Percentiles rank a stretch among this genome's conserved stretches.
These are phyloP conservation scores for Lachnellula suecica DNA, from an alignment of 2,329 filamentous ascomycete species.

Conservation along the genomic window DNA sequence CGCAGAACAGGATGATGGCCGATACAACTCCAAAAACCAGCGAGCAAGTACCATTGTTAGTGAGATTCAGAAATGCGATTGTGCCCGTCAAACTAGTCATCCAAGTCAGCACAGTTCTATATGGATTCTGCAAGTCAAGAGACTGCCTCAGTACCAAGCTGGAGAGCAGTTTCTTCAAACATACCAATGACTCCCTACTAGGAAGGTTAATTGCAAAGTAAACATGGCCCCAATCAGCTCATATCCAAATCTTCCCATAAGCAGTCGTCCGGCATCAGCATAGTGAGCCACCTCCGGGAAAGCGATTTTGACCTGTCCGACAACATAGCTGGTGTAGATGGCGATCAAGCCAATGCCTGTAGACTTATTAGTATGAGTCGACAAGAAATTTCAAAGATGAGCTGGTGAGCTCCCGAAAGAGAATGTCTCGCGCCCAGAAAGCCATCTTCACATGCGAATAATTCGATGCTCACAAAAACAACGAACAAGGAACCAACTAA, in stretches of 20 bases:
- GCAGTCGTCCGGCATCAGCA: conserved; percentile 55
- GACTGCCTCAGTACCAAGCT: no score
- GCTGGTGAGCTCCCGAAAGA: no score
- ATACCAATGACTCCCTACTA: conserved; percentile 57
- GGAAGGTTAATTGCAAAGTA: conserved; percentile 56
- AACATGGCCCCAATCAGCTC: conserved; percentile 52
- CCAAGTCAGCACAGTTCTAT: no score
- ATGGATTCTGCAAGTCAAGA: no score
- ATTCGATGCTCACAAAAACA: no score
- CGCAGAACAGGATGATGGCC: conserved; percentile 48
- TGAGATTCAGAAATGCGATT: conserved; percentile 59
- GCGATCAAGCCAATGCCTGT: conserved; percentile 33
- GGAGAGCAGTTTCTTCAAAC: background rate
- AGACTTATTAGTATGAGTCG: no score
- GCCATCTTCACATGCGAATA: no score
- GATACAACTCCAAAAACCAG: conserved; percentile 54
- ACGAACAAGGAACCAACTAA: no score
- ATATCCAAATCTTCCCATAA: conserved; percentile 49
- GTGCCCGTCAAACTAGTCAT: conserved; percentile 47
- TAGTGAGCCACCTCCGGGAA: conserved; percentile 29
- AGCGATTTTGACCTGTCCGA: conserved; percentile 35
- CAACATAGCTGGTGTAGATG: conserved; percentile 41
- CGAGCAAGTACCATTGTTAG: conserved; percentile 52
- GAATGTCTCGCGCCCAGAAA: no score
- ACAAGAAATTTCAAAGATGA: no score